A percentile compares a stretch with the other conserved stretches of the same genome.
These are phyloP conservation scores for Diospyros kaki DNA, from an alignment of 148 eudicot genomes.

Conservation along the genomic window DNA sequence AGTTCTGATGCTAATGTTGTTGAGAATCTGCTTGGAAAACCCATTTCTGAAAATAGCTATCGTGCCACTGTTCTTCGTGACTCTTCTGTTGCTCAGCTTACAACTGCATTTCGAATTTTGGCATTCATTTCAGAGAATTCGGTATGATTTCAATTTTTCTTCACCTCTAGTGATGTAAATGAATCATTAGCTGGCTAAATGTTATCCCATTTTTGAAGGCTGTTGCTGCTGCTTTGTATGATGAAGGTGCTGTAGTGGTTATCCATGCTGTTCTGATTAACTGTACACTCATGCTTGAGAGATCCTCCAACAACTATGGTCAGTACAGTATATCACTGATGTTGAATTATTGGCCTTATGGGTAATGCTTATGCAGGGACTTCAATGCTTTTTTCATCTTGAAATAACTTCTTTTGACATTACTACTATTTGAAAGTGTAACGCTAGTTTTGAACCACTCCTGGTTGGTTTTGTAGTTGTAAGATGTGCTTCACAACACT, in stretches of 20 bases:
- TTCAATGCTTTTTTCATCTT: neutral
- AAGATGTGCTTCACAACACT: neutral
- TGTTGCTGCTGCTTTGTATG: conserved; percentile 77
- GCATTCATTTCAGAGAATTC: conserved; percentile 79
- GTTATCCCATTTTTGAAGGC: conserved; percentile 43
- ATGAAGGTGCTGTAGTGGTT: conserved; percentile 88
- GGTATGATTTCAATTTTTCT: conserved; percentile 40
- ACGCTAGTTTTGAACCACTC: too few species aligned
- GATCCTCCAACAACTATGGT: conserved; percentile 96
- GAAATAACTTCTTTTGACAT: too few species aligned
- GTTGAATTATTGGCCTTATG: neutral
- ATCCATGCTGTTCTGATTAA: conserved; percentile 82
- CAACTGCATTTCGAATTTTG: conserved; percentile 86
- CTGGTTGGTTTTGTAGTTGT: neutral
- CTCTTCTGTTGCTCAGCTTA: conserved; percentile 85
- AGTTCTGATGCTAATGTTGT: conserved; percentile 72
- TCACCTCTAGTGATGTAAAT: conserved; percentile 4
- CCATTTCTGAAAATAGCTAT: conserved; percentile 74
- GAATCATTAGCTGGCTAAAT: conserved; percentile 12
- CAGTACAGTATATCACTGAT: conserved; percentile 16
- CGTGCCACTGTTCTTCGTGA: conserved; percentile 84
- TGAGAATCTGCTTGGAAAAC: conserved; percentile 87
- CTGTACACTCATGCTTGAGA: conserved; percentile 87
- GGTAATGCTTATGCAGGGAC: neutral
- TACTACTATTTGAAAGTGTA: neutral